Percentiles rank a stretch among this genome's conserved stretches.
Evolutionary conservation across 129 eudicot genomes (phyloP).

Genomic region (Centaurea solstitialis): DNA sequence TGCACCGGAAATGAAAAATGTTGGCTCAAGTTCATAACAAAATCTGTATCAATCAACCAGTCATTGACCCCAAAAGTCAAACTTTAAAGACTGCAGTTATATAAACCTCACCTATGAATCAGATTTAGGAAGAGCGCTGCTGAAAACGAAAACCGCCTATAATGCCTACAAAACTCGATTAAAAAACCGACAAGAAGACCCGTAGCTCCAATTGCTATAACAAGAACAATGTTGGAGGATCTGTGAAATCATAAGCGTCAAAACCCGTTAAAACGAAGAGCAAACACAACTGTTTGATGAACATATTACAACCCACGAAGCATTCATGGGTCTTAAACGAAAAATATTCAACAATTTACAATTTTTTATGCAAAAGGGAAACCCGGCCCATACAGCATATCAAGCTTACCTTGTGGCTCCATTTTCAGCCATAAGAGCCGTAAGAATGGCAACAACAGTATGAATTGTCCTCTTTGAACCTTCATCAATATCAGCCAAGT

Average conservation of each 20-base stretch:
- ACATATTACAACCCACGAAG: background rate
- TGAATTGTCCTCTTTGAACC: conserved; percentile 85
- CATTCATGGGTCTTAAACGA: background rate
- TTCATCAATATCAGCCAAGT: conserved; percentile 78
- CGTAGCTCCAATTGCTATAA: conserved; percentile 70
- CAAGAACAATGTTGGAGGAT: conserved; percentile 71
- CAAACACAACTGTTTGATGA: background rate
- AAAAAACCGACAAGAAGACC: conserved; percentile 77
- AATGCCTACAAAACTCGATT: conserved; percentile 60
- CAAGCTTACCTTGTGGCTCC: conserved; percentile 75
- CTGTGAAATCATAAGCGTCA: conserved; percentile 39
- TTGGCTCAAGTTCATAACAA: conserved; percentile 5
- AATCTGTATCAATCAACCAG: conserved; percentile 3
- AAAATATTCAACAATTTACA: background rate
- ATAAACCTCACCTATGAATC: conserved; percentile 48
- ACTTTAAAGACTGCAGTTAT: background rate
- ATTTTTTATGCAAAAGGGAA: background rate
- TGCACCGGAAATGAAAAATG: background rate
- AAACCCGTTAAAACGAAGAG: background rate
- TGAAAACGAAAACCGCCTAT: conserved; percentile 53
- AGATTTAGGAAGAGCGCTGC: conserved; percentile 46
- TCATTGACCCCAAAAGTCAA: conserved; percentile 5
- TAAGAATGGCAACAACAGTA: conserved; percentile 78
- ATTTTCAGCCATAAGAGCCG: conserved; percentile 89
- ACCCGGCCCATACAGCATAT: background rate